A percentile compares a stretch with the other conserved stretches of the same genome.
phyloP scores from a whole-genome alignment of 2,329 filamentous ascomycete genomes.

The Colletotrichum cereale region DNA sequence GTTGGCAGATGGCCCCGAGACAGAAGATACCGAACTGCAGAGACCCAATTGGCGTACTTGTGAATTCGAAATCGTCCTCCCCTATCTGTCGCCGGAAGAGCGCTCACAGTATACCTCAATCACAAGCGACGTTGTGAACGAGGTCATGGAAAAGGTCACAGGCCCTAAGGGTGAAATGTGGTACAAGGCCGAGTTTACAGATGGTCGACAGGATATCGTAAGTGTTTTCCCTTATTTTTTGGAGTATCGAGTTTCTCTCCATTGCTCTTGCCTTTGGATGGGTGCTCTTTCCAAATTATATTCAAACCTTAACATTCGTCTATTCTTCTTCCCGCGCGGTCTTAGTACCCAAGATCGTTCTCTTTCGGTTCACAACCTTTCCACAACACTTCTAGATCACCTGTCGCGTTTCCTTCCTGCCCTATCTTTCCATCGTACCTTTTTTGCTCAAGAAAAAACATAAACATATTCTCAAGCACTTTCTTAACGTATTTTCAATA shows the following conservation, averaged over 20 bases:
- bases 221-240: constrained; percentile 44
- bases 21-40: neutral
- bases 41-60: neutral
- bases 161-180: constrained; percentile 44
- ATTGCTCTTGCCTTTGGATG: neutral
- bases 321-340: neutral
- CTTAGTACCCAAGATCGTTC: neutral
- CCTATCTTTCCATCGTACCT: no score
- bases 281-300: neutral
- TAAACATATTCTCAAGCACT: neutral
- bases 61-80: constrained; percentile 50
- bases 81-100: constrained; percentile 44
- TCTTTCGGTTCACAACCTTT: neutral
- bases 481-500: neutral
- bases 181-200: constrained; percentile 59
- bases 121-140: constrained; percentile 54
- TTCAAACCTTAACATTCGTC: neutral
- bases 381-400: neutral
- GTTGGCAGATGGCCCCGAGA: neutral
- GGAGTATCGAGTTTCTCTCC: neutral
- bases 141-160: constrained; percentile 49
- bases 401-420: neutral
- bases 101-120: constrained; percentile 49
- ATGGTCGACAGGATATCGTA: constrained; percentile 60
- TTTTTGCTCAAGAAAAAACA: neutral